phyloP scores from a whole-genome alignment of 495 filamentous ascomycete genomes.

The Tuber borchii region DNA sequence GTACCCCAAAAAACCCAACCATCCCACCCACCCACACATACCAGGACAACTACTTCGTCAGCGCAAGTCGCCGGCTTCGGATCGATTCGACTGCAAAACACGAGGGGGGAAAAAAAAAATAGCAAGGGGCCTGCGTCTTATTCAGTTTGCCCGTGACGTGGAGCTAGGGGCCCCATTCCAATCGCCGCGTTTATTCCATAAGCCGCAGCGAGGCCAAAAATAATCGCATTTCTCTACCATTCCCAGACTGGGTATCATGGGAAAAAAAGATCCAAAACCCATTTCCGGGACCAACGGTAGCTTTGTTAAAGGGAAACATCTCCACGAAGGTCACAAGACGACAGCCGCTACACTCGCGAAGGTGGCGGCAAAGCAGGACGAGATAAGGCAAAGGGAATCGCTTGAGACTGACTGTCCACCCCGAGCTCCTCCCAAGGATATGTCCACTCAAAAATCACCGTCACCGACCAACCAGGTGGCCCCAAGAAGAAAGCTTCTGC shows the following conservation, averaged over 20 bases:
- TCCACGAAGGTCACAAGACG: constrained; percentile 36
- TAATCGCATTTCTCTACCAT: neutral
- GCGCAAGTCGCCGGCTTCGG: constrained; percentile 8
- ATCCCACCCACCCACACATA: constrained; percentile 13
- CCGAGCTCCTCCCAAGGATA: constrained; percentile 30
- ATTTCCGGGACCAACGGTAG: constrained; percentile 26
- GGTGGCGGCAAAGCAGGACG: constrained; percentile 32
- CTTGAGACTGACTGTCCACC: constrained; percentile 29
- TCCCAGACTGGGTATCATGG: constrained; percentile 20
- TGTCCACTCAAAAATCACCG: neutral
- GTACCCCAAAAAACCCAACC: constrained; percentile 9
- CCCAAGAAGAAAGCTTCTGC: constrained; percentile 25
- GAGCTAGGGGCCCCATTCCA: constrained; percentile 31
- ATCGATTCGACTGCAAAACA: constrained; percentile 17
- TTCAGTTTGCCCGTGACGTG: constrained; percentile 31
- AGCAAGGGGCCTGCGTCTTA: constrained; percentile 35
- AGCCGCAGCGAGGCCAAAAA: constrained; percentile 11
- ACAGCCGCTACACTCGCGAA: constrained; percentile 33
- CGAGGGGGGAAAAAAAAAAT: constrained; percentile 28
- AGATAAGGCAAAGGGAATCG: constrained; percentile 25
- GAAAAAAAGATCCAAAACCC: constrained; percentile 33
- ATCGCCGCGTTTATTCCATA: constrained; percentile 17
- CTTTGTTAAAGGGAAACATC: constrained; percentile 18
- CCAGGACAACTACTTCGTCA: constrained; percentile 10
- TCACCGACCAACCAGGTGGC: neutral